Percentiles rank a stretch among this genome's conserved stretches.
These are phyloP conservation scores for Pichia gijzeniarum DNA, from an alignment of 805 yeast species.

Conservation along the genomic window DNA sequence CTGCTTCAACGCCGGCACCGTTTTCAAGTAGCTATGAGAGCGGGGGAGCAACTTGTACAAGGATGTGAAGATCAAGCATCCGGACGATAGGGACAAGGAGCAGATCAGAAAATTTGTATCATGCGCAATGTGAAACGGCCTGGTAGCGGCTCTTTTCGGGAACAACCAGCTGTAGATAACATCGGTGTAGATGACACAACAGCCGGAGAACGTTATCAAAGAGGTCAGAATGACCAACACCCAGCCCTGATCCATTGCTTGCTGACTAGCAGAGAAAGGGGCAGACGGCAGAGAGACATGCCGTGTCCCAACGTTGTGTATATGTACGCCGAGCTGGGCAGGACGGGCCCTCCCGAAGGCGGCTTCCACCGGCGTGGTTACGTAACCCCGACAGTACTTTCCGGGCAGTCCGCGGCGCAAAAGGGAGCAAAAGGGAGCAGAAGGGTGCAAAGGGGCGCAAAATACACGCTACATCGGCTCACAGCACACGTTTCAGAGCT, in stretches of 20 bases:
- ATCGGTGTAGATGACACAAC: slow-evolving; percentile 58
- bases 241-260: slow-evolving; percentile 51
- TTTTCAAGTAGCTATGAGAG: slow-evolving; percentile 40
- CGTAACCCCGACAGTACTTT: no score
- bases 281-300: no score
- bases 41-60: slow-evolving; percentile 73
- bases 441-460: no score
- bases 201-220: slow-evolving; percentile 64
- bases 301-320: no score
- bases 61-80: slow-evolving; percentile 76
- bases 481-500: slow-evolving; percentile 5
- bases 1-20: slow-evolving; percentile 23
- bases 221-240: slow-evolving; percentile 58
- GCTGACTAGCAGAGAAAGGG: no score
- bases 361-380: no score
- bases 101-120: slow-evolving; percentile 63
- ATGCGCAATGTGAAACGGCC: slow-evolving; percentile 48
- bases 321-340: no score
- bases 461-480: no score
- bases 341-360: background rate
- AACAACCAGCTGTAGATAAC: slow-evolving; percentile 42
- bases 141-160: slow-evolving; percentile 32
- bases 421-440: no score
- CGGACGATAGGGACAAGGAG: slow-evolving; percentile 72
- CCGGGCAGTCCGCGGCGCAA: no score